phyloP scores from a whole-genome alignment of 2,329 filamentous ascomycete species.

The Aureobasidium sp. region DNA sequence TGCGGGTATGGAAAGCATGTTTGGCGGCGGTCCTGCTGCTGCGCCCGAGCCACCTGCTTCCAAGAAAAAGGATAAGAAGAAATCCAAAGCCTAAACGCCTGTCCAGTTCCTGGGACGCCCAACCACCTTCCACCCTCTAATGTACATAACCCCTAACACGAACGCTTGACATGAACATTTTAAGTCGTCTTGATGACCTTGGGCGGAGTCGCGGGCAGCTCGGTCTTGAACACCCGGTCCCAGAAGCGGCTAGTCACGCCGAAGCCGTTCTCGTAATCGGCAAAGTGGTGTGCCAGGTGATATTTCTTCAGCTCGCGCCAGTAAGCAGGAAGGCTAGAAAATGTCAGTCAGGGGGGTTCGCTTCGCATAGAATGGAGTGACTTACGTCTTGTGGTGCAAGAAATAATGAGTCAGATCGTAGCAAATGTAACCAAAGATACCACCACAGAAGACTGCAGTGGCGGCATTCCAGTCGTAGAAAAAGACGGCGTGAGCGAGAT shows the following conservation, averaged over 20 bases:
- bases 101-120: background rate
- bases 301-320: constrained; percentile 95
- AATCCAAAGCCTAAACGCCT: constrained; percentile 6
- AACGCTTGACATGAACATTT: constrained; percentile 10
- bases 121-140: background rate
- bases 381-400: constrained; percentile 82
- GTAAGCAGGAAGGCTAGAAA: constrained; percentile 65
- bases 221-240: constrained; percentile 87
- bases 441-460: constrained; percentile 74
- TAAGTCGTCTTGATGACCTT: constrained; percentile 43
- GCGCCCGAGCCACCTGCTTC: constrained; percentile 5
- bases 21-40: constrained; percentile 1
- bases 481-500: constrained; percentile 75
- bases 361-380: constrained; percentile 19
- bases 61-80: constrained; percentile 17
- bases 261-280: constrained; percentile 95
- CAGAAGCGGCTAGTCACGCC: constrained; percentile 95
- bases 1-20: constrained; percentile 2
- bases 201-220: constrained; percentile 51
- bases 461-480: constrained; percentile 79
- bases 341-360: background rate
- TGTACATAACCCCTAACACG: background rate
- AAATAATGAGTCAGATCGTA: constrained; percentile 99
- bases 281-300: constrained; percentile 93
- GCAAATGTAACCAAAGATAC: constrained; percentile 90